Evolutionary conservation across 306 rosid genomes (phyloP), one percentile per base, ranked within the genome.

Genomic region (Quercus bicolor): DNA sequence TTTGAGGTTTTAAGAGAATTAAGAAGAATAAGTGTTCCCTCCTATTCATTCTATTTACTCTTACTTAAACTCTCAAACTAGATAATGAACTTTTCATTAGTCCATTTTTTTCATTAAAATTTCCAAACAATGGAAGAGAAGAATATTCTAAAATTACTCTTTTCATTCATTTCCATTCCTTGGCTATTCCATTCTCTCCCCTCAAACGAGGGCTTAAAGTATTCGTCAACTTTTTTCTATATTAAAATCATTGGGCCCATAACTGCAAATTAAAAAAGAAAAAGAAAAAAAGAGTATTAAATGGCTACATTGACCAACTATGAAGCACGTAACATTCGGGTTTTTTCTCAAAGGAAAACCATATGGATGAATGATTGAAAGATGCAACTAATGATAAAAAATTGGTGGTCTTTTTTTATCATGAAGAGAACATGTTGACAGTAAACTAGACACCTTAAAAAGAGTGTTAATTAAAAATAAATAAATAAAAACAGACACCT

Each of bases 121-220:
- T 34, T 34, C 2, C 2, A 34, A 34, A 34, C 0, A 34, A 6
- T 0, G 0, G 2, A 34, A 34, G 9, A 6, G 9, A 34, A 34
- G 0, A 34, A 34, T 34, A 34, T 34, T 34, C 0, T 34, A 6
- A 6, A 6, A 33, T 33, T 33, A 1, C 6, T 1, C 0, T 37
- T 7, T 37, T 7, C 0, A 0, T 37, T 7, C 0, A 2, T 37
- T 37, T 37, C 2, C 0, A 6, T 37, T 37, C 0, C 0, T 7
- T 7, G 11, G 2, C 1, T 37, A 37, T 37, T 37, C 0, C 10
- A 37, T 37, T 37, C 2, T 0, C 0, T 7, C 0, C 43, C 2
- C 11, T 0, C 43, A 37, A 37, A 6, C 0, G 1, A 37, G 2
- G 2, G 2, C 11, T 37, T 6, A 37, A 7, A 37, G 43, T 37